phyloP scores from a whole-genome alignment of 495 filamentous ascomycete genomes.

The Daldinia grandis region DNA sequence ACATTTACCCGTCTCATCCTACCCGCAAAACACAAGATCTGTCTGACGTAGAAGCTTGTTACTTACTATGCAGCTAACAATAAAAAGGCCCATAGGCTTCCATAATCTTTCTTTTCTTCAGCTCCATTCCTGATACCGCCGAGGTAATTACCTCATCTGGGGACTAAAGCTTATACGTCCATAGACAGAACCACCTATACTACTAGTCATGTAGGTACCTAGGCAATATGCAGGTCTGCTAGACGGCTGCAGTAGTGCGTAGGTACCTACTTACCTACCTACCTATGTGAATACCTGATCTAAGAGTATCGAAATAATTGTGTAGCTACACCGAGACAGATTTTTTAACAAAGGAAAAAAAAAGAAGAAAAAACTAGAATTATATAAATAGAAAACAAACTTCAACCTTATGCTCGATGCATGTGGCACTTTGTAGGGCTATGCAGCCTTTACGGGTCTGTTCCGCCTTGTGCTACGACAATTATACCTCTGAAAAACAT shows the following conservation, averaged over 20 bases:
- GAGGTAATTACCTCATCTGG: neutral
- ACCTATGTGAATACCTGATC: neutral
- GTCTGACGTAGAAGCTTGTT: neutral
- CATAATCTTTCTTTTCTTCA: neutral
- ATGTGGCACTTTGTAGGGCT: constrained; percentile 1
- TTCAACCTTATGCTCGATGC: neutral
- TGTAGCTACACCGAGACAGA: neutral
- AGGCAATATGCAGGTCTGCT: constrained; percentile 2
- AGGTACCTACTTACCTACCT: too few relatives aligned
- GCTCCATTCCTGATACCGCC: neutral
- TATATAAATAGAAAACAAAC: neutral
- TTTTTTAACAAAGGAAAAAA: neutral
- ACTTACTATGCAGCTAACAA: neutral
- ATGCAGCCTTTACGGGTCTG: neutral
- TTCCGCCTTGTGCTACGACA: neutral
- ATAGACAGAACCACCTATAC: neutral
- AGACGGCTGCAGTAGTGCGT: neutral
- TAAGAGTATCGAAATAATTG: neutral
- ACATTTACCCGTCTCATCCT: constrained; percentile 3
- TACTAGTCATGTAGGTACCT: neutral
- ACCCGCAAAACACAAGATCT: neutral
- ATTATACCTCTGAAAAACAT: constrained; percentile 7
- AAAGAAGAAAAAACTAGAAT: neutral
- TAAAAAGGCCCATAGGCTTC: neutral
- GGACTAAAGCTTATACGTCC: neutral